Conservation (phyloP, 73 alveolate genomes). For the Durusdinium trenchii region DNA sequence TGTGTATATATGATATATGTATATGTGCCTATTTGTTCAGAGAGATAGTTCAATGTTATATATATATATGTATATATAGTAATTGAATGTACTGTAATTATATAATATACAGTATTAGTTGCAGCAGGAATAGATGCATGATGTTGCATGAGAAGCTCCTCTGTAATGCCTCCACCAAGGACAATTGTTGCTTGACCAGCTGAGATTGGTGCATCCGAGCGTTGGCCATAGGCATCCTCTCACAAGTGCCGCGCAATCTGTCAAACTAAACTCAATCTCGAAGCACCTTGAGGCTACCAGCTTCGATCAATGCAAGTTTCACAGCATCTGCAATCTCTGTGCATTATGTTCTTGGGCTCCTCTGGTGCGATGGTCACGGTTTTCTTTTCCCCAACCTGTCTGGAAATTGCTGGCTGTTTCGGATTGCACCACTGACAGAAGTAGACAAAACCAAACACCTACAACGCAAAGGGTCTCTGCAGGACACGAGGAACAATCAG, state of each 20-base stretch:
- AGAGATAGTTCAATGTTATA: neutral
- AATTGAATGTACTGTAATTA: neutral
- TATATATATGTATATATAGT: too few relatives aligned
- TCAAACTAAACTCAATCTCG: too few relatives aligned
- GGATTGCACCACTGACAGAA: neutral
- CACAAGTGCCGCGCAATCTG: too few relatives aligned
- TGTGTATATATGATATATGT: neutral
- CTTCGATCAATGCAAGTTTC: too few relatives aligned
- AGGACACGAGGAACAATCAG: too few relatives aligned
- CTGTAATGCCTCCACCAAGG: neutral
- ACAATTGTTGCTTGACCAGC: neutral
- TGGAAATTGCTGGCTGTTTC: neutral
- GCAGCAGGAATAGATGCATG: neutral
- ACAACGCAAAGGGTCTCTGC: neutral
- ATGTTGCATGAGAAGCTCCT: neutral
- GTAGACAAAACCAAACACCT: neutral
- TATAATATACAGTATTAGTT: neutral
- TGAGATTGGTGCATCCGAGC: neutral
- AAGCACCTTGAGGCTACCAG: too few relatives aligned
- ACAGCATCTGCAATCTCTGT: too few relatives aligned
- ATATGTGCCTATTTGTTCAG: too few relatives aligned
- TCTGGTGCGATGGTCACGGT: conserved; percentile 39
- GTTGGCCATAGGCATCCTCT: conserved; percentile 54
- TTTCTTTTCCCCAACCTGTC: conserved; percentile 34
- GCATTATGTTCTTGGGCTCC: too few relatives aligned